A percentile compares a stretch with the other conserved stretches of the same genome.
Conservation (phyloP, 495 filamentous ascomycete genomes). For the Tuber melanosporum region DNA sequence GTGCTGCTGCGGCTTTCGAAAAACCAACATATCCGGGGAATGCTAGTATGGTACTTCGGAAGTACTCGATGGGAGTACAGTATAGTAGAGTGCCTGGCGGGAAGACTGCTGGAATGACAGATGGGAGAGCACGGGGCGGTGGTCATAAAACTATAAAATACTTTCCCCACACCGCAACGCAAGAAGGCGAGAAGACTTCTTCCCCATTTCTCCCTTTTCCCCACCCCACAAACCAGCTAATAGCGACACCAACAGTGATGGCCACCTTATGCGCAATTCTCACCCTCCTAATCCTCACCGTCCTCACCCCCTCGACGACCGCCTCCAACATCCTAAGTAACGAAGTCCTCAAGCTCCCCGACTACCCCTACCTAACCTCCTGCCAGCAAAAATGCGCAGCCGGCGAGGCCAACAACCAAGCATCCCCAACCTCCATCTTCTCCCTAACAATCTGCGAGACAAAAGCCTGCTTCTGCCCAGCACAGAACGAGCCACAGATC, state of each 20-base stretch:
- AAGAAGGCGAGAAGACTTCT: not conserved
- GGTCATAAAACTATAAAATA: not conserved
- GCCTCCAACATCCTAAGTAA: not conserved
- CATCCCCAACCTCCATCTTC: not conserved
- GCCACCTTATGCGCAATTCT: not conserved
- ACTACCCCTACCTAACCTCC: not conserved
- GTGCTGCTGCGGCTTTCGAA: not conserved
- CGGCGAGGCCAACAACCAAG: not conserved
- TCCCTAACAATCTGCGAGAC: not conserved
- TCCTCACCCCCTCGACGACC: not conserved
- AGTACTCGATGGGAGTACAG: not conserved
- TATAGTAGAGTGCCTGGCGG: not conserved
- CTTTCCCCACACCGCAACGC: not conserved
- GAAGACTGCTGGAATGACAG: not conserved
- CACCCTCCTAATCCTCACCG: not conserved
- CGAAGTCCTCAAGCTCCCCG: not conserved
- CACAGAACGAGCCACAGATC: not conserved
- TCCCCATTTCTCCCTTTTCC: not conserved
- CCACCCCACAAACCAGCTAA: not conserved
- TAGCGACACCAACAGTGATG: not conserved
- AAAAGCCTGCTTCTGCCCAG: not conserved
- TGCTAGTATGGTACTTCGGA: not conserved
- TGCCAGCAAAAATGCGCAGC: not conserved
- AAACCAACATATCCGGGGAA: not conserved
- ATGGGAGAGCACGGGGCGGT: not conserved